Conservation (phyloP, 352 stramenopile species). For the Phytophthora quininea region DNA sequence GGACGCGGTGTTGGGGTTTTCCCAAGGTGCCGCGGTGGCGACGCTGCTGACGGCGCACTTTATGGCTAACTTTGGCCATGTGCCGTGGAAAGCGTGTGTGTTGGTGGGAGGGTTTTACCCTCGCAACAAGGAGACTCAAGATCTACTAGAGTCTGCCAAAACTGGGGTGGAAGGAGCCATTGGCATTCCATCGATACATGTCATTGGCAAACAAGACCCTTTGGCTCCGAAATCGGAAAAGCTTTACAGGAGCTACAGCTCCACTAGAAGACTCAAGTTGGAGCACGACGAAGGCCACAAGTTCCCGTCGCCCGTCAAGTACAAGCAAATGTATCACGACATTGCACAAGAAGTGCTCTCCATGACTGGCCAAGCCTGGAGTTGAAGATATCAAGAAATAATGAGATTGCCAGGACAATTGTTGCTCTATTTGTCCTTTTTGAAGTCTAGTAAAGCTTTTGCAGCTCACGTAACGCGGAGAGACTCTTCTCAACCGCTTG, state of each 20-base stretch:
- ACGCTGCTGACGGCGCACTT: constrained; percentile 77
- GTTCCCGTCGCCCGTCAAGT: constrained; percentile 58
- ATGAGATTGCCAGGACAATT: background rate
- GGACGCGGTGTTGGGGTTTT: constrained; percentile 79
- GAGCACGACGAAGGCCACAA: constrained; percentile 85
- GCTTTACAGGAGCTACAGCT: constrained; percentile 52
- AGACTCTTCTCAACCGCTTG: constrained; percentile 61
- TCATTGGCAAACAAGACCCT: constrained; percentile 57
- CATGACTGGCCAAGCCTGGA: constrained; percentile 35
- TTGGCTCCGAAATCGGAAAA: constrained; percentile 54
- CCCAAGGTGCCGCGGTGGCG: constrained; percentile 61
- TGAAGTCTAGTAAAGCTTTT: constrained; percentile 51
- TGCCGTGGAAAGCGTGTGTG: constrained; percentile 69
- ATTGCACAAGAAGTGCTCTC: constrained; percentile 49
- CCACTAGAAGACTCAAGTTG: constrained; percentile 42
- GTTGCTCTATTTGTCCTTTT: too few relatives aligned
- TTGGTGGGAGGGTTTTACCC: constrained; percentile 70
- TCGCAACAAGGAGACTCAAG: constrained; percentile 47
- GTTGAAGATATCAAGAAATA: background rate
- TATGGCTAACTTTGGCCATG: constrained; percentile 33
- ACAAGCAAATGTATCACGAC: constrained; percentile 56
- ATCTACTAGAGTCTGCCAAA: constrained; percentile 53
- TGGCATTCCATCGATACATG: constrained; percentile 72
- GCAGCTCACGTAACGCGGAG: constrained; percentile 55
- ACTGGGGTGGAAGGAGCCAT: constrained; percentile 39